Evolutionary conservation across 164 flowering plant genomes (phyloP).

Genomic region (Umbellularia californica): DNA sequence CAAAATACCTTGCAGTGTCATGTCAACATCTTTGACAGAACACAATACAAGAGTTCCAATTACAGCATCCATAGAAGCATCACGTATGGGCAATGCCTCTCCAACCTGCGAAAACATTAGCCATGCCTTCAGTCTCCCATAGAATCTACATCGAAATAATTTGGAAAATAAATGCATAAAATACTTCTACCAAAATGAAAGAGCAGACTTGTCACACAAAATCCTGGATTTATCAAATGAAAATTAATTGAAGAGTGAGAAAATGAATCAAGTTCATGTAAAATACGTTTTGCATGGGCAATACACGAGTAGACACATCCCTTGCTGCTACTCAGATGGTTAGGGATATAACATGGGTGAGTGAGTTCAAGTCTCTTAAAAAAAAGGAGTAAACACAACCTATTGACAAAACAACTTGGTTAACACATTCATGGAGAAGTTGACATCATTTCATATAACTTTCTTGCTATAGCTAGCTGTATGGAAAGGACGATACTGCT

Average conservation of each 20-base stretch:
- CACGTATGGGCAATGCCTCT: constrained; percentile 68
- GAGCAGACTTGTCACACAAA: not conserved
- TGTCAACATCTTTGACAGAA: constrained; percentile 66
- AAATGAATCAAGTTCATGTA: not conserved
- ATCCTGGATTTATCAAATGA: not conserved
- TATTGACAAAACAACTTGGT: not conserved
- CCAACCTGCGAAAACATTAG: constrained; percentile 52
- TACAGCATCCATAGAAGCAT: constrained; percentile 82
- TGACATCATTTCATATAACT: not conserved
- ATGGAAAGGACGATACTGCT: constrained; percentile 36
- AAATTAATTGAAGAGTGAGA: not conserved
- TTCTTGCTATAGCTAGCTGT: not conserved
- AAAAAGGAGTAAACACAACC: not conserved
- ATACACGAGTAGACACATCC: not conserved
- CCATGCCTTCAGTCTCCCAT: constrained; percentile 1
- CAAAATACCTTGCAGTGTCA: constrained; percentile 56
- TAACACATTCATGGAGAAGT: too few species aligned
- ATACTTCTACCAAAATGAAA: not conserved
- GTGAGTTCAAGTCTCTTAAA: too few species aligned
- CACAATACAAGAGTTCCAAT: constrained; percentile 91
- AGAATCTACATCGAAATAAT: not conserved
- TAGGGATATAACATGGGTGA: too few species aligned
- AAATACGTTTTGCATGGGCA: not conserved
- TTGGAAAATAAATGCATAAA: not conserved
- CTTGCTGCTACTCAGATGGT: too few species aligned